Base-by-base conservation (phyloP, 805 yeast species). In the Maudiozyma turicensis region DNA sequence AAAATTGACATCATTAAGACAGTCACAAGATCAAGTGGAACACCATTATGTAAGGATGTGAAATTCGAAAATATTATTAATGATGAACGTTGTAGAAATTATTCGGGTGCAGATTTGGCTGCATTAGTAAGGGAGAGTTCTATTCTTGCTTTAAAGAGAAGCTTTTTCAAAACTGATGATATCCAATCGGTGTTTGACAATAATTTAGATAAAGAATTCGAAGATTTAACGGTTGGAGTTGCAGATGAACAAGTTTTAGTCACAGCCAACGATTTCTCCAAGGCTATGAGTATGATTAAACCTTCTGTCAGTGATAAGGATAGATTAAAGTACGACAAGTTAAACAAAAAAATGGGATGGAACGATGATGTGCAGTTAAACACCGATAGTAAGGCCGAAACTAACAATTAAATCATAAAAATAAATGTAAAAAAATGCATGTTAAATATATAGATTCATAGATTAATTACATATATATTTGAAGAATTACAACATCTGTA, bases 61-160 rank as follows among this genome's bases (percentile, higher is more conserved):
- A 79, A 87, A 54, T 71, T 91, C 37, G 60, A 60, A 2, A 54
- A 64, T 0, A 72, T 91, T 47, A 89, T 95, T 0, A 73, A 75
- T 38, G 95, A 88, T 65, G 83, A 78, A 52, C 76, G 90, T 57
- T 85, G 96, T 68, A 74, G 86, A 52, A 91, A 88, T 68, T 93
- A 87, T 63, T 85, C 95, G 3, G 99, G 99, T 63, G 99, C 99
- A 0, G 99, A 93, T 72, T 73, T 93, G 49, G 88, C 95, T 1
- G 88, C 96, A 3, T 69, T 93, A 50, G 91, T 86, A 1, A 76
- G 96, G 59, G 98, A 93, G 62, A 95, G 98, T n/a, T 89, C 95
- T 56, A 93, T 89, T 6, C 69, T 78, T 46, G 95, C 97, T 1
- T 73, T 90, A 64, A 85, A 88, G 64, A 80, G 81, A 64, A 81